Percentiles rank a stretch among this genome's conserved stretches.
These are phyloP conservation scores for Amylocystis lapponica DNA, from an alignment of 768 basidiomycete species.

Conservation along the genomic window DNA sequence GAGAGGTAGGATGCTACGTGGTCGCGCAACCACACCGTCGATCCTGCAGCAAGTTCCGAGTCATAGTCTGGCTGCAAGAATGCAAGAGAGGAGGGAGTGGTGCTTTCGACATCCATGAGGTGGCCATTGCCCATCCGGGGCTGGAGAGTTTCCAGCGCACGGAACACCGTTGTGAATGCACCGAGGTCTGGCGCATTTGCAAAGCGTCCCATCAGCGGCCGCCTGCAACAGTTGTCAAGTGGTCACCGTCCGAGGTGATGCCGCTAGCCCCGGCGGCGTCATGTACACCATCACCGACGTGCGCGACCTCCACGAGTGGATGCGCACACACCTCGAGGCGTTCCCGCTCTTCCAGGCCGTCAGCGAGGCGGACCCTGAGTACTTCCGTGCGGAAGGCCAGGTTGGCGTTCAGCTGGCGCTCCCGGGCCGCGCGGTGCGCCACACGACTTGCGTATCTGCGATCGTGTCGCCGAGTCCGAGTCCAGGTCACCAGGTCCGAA, in stretches of 20 bases:
- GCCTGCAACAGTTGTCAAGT: too few species aligned
- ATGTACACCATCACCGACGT: conserved; percentile 99
- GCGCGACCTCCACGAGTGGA: conserved; percentile 90
- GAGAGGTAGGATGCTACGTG: conserved; percentile 55
- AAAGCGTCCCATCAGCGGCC: too few species aligned
- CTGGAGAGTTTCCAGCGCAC: conserved; percentile 59
- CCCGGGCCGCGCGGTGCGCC: too few species aligned
- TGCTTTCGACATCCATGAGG: conserved; percentile 15
- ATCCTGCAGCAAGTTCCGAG: conserved; percentile 32
- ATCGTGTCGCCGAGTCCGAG: too few species aligned
- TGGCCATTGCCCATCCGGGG: conserved; percentile 29
- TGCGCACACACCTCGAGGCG: conserved; percentile 79
- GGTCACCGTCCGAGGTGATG: too few species aligned
- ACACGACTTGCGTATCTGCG: too few species aligned
- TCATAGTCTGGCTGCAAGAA: conserved; percentile 35
- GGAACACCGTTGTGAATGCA: conserved; percentile 62
- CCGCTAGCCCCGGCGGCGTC: conserved; percentile 95
- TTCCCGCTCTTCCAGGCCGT: conserved; percentile 87
- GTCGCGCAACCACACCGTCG: conserved; percentile 62
- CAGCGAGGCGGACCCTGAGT: conserved; percentile 64
- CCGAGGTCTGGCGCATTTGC: conserved; percentile 68
- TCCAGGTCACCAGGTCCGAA: too few species aligned
- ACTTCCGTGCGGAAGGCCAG: conserved; percentile 71
- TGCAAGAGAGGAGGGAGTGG: conserved; percentile 22
- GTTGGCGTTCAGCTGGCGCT: too few species aligned